Evolutionary conservation across 2,329 filamentous ascomycete species (phyloP).

Genomic region (Trichoderma hamatum): DNA sequence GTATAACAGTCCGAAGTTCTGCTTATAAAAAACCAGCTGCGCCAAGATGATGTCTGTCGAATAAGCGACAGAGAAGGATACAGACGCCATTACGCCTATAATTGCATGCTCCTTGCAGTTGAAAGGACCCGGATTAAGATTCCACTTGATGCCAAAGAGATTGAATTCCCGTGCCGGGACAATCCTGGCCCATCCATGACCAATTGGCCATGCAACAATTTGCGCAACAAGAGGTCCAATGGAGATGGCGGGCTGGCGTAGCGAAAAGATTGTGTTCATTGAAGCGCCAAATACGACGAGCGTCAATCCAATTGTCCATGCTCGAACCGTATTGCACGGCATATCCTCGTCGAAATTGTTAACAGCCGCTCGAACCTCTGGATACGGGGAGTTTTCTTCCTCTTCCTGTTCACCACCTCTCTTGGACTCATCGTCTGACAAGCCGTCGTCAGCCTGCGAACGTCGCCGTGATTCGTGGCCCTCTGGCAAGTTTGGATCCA

Average conservation of each 20-base stretch:
- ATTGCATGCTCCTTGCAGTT: slow-evolving; percentile 72
- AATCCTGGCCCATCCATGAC: slow-evolving; percentile 61
- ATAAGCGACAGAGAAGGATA: slow-evolving; percentile 70
- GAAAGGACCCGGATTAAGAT: slow-evolving; percentile 69
- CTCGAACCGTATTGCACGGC: slow-evolving; percentile 67
- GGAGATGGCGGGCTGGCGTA: slow-evolving; percentile 63
- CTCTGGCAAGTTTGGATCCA: slow-evolving; percentile 55
- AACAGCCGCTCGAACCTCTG: slow-evolving; percentile 67
- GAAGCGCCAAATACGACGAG: slow-evolving; percentile 61
- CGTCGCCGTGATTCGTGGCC: slow-evolving; percentile 40
- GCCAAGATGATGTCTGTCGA: slow-evolving; percentile 75
- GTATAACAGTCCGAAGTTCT: slow-evolving; percentile 67
- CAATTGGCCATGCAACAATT: slow-evolving; percentile 66
- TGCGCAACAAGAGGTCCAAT: slow-evolving; percentile 65
- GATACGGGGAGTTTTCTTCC: slow-evolving; percentile 65
- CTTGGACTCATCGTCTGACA: slow-evolving; percentile 34
- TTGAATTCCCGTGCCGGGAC: slow-evolving; percentile 55
- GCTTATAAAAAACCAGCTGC: slow-evolving; percentile 71
- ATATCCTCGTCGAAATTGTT: slow-evolving; percentile 66
- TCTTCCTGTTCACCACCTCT: slow-evolving; percentile 50
- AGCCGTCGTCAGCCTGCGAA: slow-evolving; percentile 31
- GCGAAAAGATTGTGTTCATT: slow-evolving; percentile 65
- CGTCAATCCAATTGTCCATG: slow-evolving; percentile 64
- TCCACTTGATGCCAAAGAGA: slow-evolving; percentile 58
- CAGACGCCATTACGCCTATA: slow-evolving; percentile 71